Evolutionary conservation across 2,329 filamentous ascomycete species (phyloP).

Genomic region (Fusarium zealandicum): DNA sequence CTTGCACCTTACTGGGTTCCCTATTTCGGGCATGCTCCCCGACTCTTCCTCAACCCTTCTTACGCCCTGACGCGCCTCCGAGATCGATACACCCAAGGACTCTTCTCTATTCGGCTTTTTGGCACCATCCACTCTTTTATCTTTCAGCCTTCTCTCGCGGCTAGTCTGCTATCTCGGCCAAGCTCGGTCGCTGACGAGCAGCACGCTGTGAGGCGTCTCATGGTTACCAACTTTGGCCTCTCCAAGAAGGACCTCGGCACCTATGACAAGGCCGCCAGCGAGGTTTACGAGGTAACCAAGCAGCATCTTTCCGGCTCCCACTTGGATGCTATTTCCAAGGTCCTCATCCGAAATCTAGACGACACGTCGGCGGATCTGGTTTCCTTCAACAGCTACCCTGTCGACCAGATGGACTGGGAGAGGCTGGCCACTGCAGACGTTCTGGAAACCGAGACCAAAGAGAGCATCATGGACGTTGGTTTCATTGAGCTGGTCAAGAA

Average conservation of each 20-base stretch:
- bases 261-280: constrained; percentile 41
- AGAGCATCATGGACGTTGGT: constrained; percentile 45
- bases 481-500: constrained; percentile 46
- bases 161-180: constrained; percentile 43
- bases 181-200: constrained; percentile 39
- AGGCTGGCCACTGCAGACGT: constrained; percentile 43
- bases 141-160: constrained; percentile 43
- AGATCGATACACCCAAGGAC: constrained; percentile 44
- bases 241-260: constrained; percentile 42
- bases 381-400: constrained; percentile 48
- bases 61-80: constrained; percentile 44
- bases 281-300: constrained; percentile 41
- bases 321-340: constrained; percentile 34
- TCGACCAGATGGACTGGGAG: constrained; percentile 52
- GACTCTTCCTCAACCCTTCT: constrained; percentile 41
- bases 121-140: constrained; percentile 47
- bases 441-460: constrained; percentile 38
- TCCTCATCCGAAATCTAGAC: constrained; percentile 35
- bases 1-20: constrained; percentile 48
- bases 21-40: constrained; percentile 47
- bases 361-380: constrained; percentile 46
- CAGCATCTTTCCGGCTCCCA: constrained; percentile 39
- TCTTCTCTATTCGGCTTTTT: constrained; percentile 47
- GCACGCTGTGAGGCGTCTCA: constrained; percentile 36
- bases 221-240: constrained; percentile 47